phyloP scores from a whole-genome alignment of 768 basidiomycete genomes.

The Megacollybia marginata region DNA sequence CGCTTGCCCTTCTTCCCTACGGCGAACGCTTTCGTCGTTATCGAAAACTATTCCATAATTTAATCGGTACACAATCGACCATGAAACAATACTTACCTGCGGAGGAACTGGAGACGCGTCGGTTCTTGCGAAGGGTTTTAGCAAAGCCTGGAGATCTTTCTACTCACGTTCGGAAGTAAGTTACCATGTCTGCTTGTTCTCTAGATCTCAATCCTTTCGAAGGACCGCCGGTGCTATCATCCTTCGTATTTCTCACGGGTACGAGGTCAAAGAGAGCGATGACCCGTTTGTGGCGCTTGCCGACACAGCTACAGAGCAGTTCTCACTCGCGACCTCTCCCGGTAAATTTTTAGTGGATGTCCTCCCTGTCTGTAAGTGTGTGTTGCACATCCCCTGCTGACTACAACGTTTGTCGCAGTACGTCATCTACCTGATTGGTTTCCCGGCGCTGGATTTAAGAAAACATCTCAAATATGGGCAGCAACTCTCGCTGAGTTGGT shows the following conservation, averaged over 20 bases:
- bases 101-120: slow-evolving; percentile 39
- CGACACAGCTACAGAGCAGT: slow-evolving; percentile 47
- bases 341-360: slow-evolving; percentile 47
- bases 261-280: slow-evolving; percentile 39
- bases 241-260: slow-evolving; percentile 46
- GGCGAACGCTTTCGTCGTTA: slow-evolving; percentile 49
- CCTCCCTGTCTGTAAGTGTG: slow-evolving; percentile 35
- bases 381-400: background rate
- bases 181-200: slow-evolving; percentile 2
- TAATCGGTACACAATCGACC: slow-evolving; percentile 36
- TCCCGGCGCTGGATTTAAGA: slow-evolving; percentile 54
- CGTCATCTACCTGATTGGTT: slow-evolving; percentile 55
- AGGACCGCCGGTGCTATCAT: slow-evolving; percentile 49
- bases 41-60: slow-evolving; percentile 43
- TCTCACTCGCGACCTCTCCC: slow-evolving; percentile 44
- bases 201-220: slow-evolving; percentile 1
- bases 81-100: slow-evolving; percentile 35
- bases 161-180: slow-evolving; percentile 41
- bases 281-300: slow-evolving; percentile 48
- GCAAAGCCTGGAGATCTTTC: slow-evolving; percentile 39
- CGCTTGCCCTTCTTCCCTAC: slow-evolving; percentile 48
- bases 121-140: slow-evolving; percentile 40
- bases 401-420: slow-evolving; percentile 27
- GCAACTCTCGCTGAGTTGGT: slow-evolving; percentile 48
- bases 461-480: slow-evolving; percentile 45